Base-by-base conservation (phyloP, 2,329 filamentous ascomycete genomes). In the Fusarium marasasianum region DNA sequence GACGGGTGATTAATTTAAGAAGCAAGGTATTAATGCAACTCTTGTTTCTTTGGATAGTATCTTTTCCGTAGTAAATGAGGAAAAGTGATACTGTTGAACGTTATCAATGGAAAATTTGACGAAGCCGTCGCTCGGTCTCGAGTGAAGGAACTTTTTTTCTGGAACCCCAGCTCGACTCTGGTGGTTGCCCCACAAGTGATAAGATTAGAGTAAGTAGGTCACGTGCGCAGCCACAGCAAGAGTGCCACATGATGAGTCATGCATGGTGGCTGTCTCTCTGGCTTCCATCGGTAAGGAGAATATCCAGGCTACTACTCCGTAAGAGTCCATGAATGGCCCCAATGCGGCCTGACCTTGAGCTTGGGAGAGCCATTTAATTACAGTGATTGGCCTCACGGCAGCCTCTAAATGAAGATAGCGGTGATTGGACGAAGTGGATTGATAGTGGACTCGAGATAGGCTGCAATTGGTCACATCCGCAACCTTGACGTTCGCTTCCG, bases 31-130 rank as follows among this genome's bases (percentile, higher is more conserved):
- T 10, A 20, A 11, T 12, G 29, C 26, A 18, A 24, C 35, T 31
- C n/a, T 61, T 24, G 10, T 29, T 37, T 50, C 54, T 45, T n/a
- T 37, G 17, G 24, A 17, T 48, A 26, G 57, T 57, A 57, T 18
- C 43, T 53, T 59, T 45, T 57, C 26, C n/a, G 45, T 58, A 24
- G 48, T 41, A 29, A 71, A 50, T 53, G 35, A 48, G 43, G 44
- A 40, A 68, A 59, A 47, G 59, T 63, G 60, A 70, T 68, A 65
- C 57, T 69, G 60, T 61, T 71, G 72, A 70, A 63, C 66, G 72
- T 71, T 76, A 74, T 77, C 71, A 73, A 67, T 75, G 74, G 75
- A 82, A 82, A 82, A 78, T 81, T 82, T 82, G 80, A 81, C 79
- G 72, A 76, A 72, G 45, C 56, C 66, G 68, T 69, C 68, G 72